Evolutionary conservation across 2,329 filamentous ascomycete species (phyloP), one percentile per base, ranked within the genome.

Genomic region (Bipolaris cookei): DNA sequence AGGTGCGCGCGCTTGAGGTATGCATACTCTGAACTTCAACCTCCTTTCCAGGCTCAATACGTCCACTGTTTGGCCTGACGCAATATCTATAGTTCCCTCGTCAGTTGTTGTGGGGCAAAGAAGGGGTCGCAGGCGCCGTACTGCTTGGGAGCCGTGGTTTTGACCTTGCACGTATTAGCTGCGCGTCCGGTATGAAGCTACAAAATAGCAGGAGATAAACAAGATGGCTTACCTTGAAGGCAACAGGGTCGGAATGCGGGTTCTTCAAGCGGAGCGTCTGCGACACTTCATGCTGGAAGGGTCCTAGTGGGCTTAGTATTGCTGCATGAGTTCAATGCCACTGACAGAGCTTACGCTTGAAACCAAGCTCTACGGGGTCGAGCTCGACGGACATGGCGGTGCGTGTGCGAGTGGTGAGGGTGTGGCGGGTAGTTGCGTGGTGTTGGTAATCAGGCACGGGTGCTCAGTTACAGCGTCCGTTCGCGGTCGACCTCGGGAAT

Each of bases 111-210:
- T 63, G 50, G 54, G 28, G 51, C 38, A 50, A 35, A 23, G 62
- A 57, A 59, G 61, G 56, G 63, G 63, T 52, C 41, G 56, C 54
- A 18, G 58, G 56, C 54, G 47, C 79, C 90, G 74, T 90, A 99
- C 94, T 98, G 95, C 82, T 98, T 98, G 32, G 95, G 95, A 47
- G 95, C 95, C 62, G 95, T 99, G 46, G 95, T 99, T 88, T 99
- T 99, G 79, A 99, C 95, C 92, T 97, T 69, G 32, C 39, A 35
- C 28, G 43, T 52, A 65, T 70, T 48, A 68, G 54, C 50, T 35
- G 42, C 23, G 13, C 38, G 51, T 34, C 39, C 44, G 16, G 10
- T 35, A 11, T 13, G 3, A 14, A 8, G 7, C 6, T n/a, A 7
- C 6, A 4, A 14, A 10, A 4, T 25, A 20, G 32, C 1, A 18